phyloP scores from a whole-genome alignment of 2,329 filamentous ascomycete genomes.

The Leptographium procerum region DNA sequence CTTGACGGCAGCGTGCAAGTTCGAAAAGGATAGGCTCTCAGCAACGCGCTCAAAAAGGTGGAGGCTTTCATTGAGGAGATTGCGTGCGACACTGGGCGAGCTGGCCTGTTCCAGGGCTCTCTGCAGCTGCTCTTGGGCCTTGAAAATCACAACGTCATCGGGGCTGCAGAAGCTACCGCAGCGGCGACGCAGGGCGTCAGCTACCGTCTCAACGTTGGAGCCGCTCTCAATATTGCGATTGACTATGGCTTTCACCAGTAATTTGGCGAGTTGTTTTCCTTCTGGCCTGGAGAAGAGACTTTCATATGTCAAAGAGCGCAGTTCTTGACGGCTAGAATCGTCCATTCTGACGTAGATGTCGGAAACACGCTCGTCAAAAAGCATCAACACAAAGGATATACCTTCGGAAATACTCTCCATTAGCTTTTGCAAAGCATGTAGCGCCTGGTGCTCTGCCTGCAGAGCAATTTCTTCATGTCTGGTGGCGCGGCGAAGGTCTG shows the following conservation, averaged over 20 bases:
- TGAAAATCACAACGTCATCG: slow-evolving; percentile 96
- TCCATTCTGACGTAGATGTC: slow-evolving; percentile 76
- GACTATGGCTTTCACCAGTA: slow-evolving; percentile 93
- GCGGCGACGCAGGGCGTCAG: slow-evolving; percentile 79
- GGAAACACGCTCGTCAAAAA: slow-evolving; percentile 86
- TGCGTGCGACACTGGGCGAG: slow-evolving; percentile 65
- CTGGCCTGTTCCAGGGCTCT: slow-evolving; percentile 67
- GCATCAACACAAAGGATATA: slow-evolving; percentile 87
- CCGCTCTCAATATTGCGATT: slow-evolving; percentile 96
- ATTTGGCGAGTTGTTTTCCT: slow-evolving; percentile 82
- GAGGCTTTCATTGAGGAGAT: slow-evolving; percentile 78
- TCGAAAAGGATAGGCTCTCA: slow-evolving; percentile 66
- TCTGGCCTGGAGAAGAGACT: slow-evolving; percentile 67
- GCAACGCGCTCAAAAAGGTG: slow-evolving; percentile 83
- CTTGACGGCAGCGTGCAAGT: slow-evolving; percentile 64
- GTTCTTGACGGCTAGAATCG: slow-evolving; percentile 54
- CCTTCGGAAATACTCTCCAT: slow-evolving; percentile 90
- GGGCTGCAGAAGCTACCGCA: slow-evolving; percentile 97
- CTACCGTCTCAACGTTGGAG: slow-evolving; percentile 93
- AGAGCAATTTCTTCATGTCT: slow-evolving; percentile 86
- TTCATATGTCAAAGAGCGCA: slow-evolving; percentile 75
- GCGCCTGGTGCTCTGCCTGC: slow-evolving; percentile 86
- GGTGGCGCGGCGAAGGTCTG: slow-evolving; percentile 68
- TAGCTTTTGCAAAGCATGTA: slow-evolving; percentile 74
- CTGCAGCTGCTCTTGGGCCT: slow-evolving; percentile 90